Conservation (phyloP, 2,329 filamentous ascomycete genomes). For the Cercospora sp. region DNA sequence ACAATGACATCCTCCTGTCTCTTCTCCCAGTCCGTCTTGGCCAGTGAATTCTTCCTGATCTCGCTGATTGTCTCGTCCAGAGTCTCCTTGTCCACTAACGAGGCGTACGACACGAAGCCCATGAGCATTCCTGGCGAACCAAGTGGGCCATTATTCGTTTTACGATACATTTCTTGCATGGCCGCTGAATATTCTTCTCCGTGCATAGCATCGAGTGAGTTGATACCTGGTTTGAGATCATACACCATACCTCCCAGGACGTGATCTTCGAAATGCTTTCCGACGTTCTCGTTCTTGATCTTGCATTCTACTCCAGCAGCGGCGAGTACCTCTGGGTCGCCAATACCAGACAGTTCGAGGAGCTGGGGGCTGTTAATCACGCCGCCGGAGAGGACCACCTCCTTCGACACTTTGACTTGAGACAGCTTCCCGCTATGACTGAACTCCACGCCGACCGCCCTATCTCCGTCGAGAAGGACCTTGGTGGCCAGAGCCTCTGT, state of each 20-base stretch:
- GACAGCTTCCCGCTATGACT: conserved; percentile 41
- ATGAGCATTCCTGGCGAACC: conserved; percentile 42
- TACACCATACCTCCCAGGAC: conserved; percentile 38
- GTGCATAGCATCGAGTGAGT: conserved; percentile 40
- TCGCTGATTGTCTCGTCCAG: conserved; percentile 37
- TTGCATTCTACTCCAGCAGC: conserved; percentile 51
- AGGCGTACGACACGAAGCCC: conserved; percentile 40
- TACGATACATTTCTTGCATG: conserved; percentile 38
- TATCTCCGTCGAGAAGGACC: conserved; percentile 35
- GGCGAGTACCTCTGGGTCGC: conserved; percentile 51
- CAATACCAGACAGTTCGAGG: conserved; percentile 57
- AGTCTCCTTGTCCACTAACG: conserved; percentile 35
- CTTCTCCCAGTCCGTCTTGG: conserved; percentile 41
- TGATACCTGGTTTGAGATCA: conserved; percentile 35
- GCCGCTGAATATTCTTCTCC: conserved; percentile 41
- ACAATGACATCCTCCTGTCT: conserved; percentile 40
- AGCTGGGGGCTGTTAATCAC: conserved; percentile 55
- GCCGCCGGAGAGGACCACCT: conserved; percentile 46
- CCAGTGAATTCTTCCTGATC: conserved; percentile 38
- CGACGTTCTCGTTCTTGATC: conserved; percentile 55
- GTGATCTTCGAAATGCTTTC: conserved; percentile 55
- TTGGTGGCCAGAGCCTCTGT: conserved; percentile 36
- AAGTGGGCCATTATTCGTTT: conserved; percentile 39
- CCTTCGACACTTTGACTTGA: conserved; percentile 44
- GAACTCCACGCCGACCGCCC: conserved; percentile 45